Conservation (phyloP, 768 basidiomycete species). For the Naganishia kalamii region DNA sequence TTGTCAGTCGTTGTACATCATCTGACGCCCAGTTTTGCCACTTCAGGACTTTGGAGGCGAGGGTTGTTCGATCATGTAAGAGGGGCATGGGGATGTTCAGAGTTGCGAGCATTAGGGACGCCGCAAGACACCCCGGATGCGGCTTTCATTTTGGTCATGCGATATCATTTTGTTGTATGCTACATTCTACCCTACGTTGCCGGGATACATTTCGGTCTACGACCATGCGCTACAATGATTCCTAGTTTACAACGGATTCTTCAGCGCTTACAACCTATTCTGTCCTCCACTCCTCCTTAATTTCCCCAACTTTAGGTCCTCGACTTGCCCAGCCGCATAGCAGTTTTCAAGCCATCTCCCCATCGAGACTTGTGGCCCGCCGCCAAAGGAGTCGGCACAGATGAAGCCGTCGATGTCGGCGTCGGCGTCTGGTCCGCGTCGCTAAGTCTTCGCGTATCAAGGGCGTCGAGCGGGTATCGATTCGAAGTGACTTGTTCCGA, state of each 20-base stretch:
- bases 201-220: background rate
- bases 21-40: background rate
- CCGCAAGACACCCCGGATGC: too few species aligned
- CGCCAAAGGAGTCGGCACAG: background rate
- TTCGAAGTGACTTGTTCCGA: background rate
- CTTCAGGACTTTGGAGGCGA: conserved; percentile 19
- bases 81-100: background rate
- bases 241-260: background rate
- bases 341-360: conserved; percentile 9
- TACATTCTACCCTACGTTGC: background rate
- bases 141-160: too few species aligned
- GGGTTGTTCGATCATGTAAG: conserved; percentile 19
- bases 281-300: too few species aligned
- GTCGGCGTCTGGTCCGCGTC: background rate
- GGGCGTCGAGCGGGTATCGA: background rate
- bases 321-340: conserved; percentile 10
- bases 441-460: background rate
- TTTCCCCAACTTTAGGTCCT: background rate
- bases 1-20: background rate
- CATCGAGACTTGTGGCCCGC: background rate
- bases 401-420: background rate
- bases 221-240: background rate
- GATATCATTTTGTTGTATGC: background rate
- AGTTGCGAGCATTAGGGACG: too few species aligned
- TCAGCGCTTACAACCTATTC: background rate